phyloP scores from a whole-genome alignment of 192 early-diverging fungal genomes.

The Podochytrium sp. region DNA sequence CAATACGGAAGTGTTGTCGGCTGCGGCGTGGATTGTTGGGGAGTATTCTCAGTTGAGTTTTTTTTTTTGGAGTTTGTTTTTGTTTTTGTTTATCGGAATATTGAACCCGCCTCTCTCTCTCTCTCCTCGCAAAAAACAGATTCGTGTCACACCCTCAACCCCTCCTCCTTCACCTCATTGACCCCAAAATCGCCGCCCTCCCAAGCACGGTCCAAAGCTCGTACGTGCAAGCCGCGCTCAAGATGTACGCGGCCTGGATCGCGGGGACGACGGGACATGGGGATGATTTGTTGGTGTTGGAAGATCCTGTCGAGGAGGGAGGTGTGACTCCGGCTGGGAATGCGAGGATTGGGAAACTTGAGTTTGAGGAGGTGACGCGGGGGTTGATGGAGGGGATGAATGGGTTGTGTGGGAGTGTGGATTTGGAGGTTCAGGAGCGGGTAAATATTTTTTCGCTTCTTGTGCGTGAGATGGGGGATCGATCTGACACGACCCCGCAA shows the following conservation, averaged over 20 bases:
- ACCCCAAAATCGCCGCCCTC: conserved; percentile 49
- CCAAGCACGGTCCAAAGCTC: conserved; percentile 65
- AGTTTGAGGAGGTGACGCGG: conserved; percentile 25
- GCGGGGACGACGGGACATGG: conserved; percentile 28
- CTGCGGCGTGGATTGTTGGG: conserved; percentile 90
- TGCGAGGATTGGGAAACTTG: conserved; percentile 9
- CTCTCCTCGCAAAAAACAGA: neutral
- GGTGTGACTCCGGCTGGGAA: neutral
- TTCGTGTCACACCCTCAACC: conserved; percentile 16
- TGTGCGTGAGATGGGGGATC: neutral
- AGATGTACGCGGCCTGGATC: conserved; percentile 70
- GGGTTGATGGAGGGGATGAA: conserved; percentile 17
- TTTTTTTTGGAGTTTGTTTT: too few relatives aligned
- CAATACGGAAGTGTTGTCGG: conserved; percentile 77
- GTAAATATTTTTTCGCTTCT: conserved; percentile 46
- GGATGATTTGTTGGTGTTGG: neutral
- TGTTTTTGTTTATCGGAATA: neutral
- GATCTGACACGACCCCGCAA: neutral
- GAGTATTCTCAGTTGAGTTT: conserved; percentile 72
- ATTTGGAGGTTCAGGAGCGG: conserved; percentile 82
- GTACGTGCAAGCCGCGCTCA: conserved; percentile 72
- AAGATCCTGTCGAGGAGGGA: neutral
- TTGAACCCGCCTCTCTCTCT: neutral
- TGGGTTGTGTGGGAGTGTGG: conserved; percentile 41
- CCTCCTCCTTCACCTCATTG: conserved; percentile 45